Conservation (phyloP, 768 basidiomycete species). For the Lentinula boryana region DNA sequence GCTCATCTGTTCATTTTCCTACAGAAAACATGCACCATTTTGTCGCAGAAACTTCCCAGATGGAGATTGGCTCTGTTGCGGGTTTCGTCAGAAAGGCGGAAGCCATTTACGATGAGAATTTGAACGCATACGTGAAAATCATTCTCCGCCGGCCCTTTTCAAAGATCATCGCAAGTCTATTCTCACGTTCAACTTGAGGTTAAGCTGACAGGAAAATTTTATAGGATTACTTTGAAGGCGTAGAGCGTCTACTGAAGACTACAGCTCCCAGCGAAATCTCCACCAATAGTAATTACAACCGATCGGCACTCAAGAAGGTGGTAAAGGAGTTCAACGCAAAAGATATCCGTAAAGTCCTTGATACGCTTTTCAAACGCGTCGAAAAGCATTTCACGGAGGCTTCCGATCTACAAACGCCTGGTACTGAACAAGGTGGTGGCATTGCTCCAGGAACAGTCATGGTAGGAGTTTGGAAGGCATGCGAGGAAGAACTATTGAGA, state of each 20-base stretch:
- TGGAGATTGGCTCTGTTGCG: conserved; percentile 59
- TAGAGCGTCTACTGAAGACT: conserved; percentile 81
- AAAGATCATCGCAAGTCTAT: conserved; percentile 68
- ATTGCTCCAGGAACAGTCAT: conserved; percentile 61
- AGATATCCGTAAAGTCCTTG: conserved; percentile 85
- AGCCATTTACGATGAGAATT: conserved; percentile 83
- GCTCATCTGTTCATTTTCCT: neutral
- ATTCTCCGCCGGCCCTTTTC: conserved; percentile 82
- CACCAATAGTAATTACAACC: conserved; percentile 69
- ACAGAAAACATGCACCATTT: conserved; percentile 97
- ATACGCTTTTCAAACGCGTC: conserved; percentile 82
- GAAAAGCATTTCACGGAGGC: conserved; percentile 94
- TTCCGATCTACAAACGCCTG: conserved; percentile 48
- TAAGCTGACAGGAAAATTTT: neutral
- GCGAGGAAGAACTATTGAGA: conserved; percentile 76
- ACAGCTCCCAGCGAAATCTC: conserved; percentile 73
- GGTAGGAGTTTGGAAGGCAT: conserved; percentile 85
- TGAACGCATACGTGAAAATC: conserved; percentile 80
- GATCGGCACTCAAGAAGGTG: conserved; percentile 74
- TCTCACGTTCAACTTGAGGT: neutral
- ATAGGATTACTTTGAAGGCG: conserved; percentile 92
- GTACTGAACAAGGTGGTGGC: conserved; percentile 47
- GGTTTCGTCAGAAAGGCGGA: conserved; percentile 70
- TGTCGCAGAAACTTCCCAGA: conserved; percentile 70
- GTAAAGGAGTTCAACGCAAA: conserved; percentile 83